phyloP scores from a whole-genome alignment of 768 basidiomycete species.

The Mycena epipterygia region DNA sequence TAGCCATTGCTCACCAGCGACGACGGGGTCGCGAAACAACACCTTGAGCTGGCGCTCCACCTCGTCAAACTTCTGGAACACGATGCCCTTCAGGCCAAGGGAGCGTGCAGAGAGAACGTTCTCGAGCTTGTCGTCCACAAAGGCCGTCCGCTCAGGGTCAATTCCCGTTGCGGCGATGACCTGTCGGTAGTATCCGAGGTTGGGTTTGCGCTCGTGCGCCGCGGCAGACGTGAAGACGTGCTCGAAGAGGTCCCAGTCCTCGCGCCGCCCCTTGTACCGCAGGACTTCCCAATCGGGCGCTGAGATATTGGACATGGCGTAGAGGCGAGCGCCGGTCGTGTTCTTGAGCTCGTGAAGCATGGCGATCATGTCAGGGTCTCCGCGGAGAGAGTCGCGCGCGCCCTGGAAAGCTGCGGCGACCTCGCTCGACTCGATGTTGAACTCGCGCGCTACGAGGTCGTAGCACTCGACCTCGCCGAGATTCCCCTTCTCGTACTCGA shows the following conservation, averaged over 20 bases:
- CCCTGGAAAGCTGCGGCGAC: conserved; percentile 50
- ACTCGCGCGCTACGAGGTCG: conserved; percentile 44
- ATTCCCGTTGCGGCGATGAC: conserved; percentile 60
- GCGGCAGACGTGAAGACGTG: conserved; percentile 64
- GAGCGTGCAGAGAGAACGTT: conserved; percentile 71
- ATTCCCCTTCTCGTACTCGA: conserved; percentile 53
- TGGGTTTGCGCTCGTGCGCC: conserved; percentile 58
- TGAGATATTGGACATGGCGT: conserved; percentile 74
- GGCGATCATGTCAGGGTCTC: conserved; percentile 45
- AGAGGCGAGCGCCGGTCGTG: conserved; percentile 49
- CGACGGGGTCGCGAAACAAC: conserved; percentile 59
- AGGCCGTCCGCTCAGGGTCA: conserved; percentile 62
- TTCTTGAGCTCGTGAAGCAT: conserved; percentile 52
- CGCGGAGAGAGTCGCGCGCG: conserved; percentile 50
- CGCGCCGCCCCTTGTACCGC: conserved; percentile 49
- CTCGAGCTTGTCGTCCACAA: conserved; percentile 73
- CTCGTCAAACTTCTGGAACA: conserved; percentile 51
- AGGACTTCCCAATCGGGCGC: conserved; percentile 62
- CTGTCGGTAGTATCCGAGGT: conserved; percentile 62
- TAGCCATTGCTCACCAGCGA: conserved; percentile 58
- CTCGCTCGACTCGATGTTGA: conserved; percentile 41
- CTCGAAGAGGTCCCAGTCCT: conserved; percentile 64
- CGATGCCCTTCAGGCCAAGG: conserved; percentile 66
- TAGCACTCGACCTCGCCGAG: conserved; percentile 50
- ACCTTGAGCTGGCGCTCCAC: conserved; percentile 62